These are phyloP conservation scores for Trichocladium uniseriatum DNA, from an alignment of 495 filamentous ascomycete species.

Conservation along the genomic window DNA sequence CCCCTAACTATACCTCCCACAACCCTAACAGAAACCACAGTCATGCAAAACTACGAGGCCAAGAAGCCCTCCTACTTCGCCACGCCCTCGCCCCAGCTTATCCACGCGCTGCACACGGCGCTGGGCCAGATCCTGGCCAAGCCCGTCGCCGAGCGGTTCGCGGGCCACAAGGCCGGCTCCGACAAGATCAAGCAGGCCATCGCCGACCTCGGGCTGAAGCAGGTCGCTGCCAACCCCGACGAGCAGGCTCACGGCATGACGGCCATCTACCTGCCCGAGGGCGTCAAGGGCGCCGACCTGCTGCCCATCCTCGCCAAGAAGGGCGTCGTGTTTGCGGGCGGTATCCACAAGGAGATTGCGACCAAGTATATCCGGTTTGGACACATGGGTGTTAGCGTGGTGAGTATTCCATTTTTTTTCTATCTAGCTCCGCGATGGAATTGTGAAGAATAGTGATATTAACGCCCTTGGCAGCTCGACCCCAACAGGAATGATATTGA, in stretches of 20 bases:
- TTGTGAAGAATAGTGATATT: background rate
- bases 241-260: slow-evolving; percentile 97
- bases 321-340: slow-evolving; percentile 88
- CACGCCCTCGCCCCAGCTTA: slow-evolving; percentile 86
- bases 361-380: slow-evolving; percentile 56
- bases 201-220: slow-evolving; percentile 69
- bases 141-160: slow-evolving; percentile 72
- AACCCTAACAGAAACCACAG: slow-evolving; percentile 26
- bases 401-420: slow-evolving; percentile 24
- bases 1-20: too few species aligned
- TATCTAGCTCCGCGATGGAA: background rate
- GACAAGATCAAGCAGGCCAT: slow-evolving; percentile 76
- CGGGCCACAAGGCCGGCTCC: slow-evolving; percentile 62
- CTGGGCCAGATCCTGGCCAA: slow-evolving; percentile 72
- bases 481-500: slow-evolving; percentile 63
- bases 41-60: slow-evolving; percentile 98
- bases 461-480: slow-evolving; percentile 39
- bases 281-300: slow-evolving; percentile 65
- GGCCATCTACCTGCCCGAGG: slow-evolving; percentile 87
- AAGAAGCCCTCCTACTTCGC: slow-evolving; percentile 97
- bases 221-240: slow-evolving; percentile 72
- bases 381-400: slow-evolving; percentile 93
- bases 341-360: slow-evolving; percentile 73
- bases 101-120: slow-evolving; percentile 92
- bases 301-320: slow-evolving; percentile 80